Evolutionary conservation across 208 protist species (phyloP), one percentile per base, ranked within the genome.

Genomic region (Willaertia magna): DNA sequence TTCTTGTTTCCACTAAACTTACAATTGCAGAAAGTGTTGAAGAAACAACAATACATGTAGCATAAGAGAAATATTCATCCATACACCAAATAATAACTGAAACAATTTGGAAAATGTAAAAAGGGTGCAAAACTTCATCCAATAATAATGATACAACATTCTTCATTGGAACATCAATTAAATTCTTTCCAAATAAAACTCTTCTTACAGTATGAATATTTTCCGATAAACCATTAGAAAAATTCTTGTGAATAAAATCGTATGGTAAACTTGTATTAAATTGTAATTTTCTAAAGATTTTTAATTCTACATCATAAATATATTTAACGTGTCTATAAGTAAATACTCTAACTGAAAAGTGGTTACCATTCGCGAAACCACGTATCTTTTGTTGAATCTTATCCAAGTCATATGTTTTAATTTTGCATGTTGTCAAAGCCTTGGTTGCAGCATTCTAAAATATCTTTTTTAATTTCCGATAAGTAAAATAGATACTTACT

Each of bases 101-200:
- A 48, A 87, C 20, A 43, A 87, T 22, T 84, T 87, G 85, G 34
- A 87, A 87, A 46, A 87, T 74, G 18, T 85, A 87, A 30, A 87
- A 87, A 30, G 85, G 85, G 4, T 83, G 67, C 3, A 87, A 55
- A 4, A 82, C 74, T 84, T 87, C 85, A 84, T 85, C 52, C 9
- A 87, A 44, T 1, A 87, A 34, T 22, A 87, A 87, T 20, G 20
- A 34, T 11, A 61, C 14, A 59, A 40, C 14, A 84, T n/a, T 51
- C n/a, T 87, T 87, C 2, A 87, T 22, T n/a, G 48, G 74, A 48
- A 87, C 48, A 16, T 87, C 52, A 14, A 87, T 59, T 6, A 43
- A 30, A 52, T 87, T 87, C 0, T 48, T 67, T 39, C 85, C 85
- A 84, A 55, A 87, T 34, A 75, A 30, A n/a, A 18, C 18, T 39